Base-by-base conservation (phyloP, 768 basidiomycete genomes). In the Gyrodon lividus region DNA sequence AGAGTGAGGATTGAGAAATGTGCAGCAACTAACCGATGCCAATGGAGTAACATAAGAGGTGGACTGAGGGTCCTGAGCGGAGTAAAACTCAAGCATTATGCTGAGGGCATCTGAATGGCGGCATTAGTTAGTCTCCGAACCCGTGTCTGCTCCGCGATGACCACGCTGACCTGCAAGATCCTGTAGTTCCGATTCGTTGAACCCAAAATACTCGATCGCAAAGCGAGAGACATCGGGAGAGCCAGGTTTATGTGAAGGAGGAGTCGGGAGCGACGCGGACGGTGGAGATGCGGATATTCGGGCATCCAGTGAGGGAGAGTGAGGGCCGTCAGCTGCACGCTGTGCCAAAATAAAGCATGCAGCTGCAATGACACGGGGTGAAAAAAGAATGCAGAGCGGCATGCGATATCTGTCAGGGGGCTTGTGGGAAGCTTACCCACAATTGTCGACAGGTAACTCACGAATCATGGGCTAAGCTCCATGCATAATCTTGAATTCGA, bases 381-480 rank as follows among this genome's bases (percentile, higher is more conserved):
- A 70, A 63, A 81, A 89, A 50, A 91, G 69, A 39, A 92, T 62
- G 64, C 89, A 92, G 19, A 92, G 69, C 4, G 89, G 88, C 3
- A 87, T 92, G 57, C 92, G 80, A 68, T 85, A 89, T 46, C 91
- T 92, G 61, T 38, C 20, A 23, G 40, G 52, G 52, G 45, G 33
- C 28, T 34, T 31, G 51, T 54, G 52, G 43, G 55, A 33, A 49
- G 31, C 45, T 46, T 35, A 40, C 35, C 26, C n/a, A 33, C 43
- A 33, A 45, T 30, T 22, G 38, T 19, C 26, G 31, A 40, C 31
- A 44, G 20, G 13, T 37, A 31, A 78, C 77, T 69, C 52, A 92
- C 91, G 91, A 90, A 73, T 93, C 91, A 69, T 91, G 88, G 13
- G 89, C 86, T 45, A 93, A 74, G 55, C 87, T 89, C 92, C 90